Percentiles rank a stretch among this genome's conserved stretches.
phyloP scores from a whole-genome alignment of 2,329 filamentous ascomycete species.

The Pseudophaeomoniella oleicola region DNA sequence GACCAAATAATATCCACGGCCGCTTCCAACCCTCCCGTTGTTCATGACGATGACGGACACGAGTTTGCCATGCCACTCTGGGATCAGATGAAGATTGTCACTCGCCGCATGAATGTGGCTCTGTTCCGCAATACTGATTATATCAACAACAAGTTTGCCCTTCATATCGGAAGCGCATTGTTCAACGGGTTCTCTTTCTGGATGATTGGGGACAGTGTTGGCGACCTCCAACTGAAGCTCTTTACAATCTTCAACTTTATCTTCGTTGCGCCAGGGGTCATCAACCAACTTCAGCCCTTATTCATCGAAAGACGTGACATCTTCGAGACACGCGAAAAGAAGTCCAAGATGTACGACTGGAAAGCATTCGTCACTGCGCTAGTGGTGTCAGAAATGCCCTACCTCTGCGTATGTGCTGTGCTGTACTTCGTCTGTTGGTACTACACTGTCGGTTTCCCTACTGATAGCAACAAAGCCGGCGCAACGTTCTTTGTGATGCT shows the following conservation, averaged over 20 bases:
- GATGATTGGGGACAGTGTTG: constrained; percentile 46
- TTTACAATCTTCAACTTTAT: constrained; percentile 54
- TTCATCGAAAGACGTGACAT: constrained; percentile 55
- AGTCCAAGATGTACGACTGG: constrained; percentile 61
- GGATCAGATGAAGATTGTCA: constrained; percentile 50
- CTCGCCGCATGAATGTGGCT: constrained; percentile 49
- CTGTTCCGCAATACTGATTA: constrained; percentile 56
- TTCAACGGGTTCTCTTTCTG: constrained; percentile 48
- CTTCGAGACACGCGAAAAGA: constrained; percentile 53
- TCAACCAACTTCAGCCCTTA: constrained; percentile 44
- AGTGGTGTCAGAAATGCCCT: constrained; percentile 54
- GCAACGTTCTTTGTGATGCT: constrained; percentile 53
- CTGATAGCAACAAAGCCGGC: constrained; percentile 29
- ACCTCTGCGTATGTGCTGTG: constrained; percentile 45
- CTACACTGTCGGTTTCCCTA: constrained; percentile 52
- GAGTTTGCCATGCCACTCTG: constrained; percentile 52
- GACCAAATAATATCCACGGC: constrained; percentile 41
- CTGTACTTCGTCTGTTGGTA: constrained; percentile 64
- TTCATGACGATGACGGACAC: constrained; percentile 25
- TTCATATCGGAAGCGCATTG: constrained; percentile 35
- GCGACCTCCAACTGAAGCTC: constrained; percentile 57
- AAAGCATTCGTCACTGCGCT: constrained; percentile 57
- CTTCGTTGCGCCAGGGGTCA: constrained; percentile 32
- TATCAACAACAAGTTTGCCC: constrained; percentile 46
- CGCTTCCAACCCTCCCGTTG: constrained; percentile 25